These are phyloP conservation scores for Diaporthe citri DNA, from an alignment of 2,329 filamentous ascomycete genomes.

Conservation along the genomic window DNA sequence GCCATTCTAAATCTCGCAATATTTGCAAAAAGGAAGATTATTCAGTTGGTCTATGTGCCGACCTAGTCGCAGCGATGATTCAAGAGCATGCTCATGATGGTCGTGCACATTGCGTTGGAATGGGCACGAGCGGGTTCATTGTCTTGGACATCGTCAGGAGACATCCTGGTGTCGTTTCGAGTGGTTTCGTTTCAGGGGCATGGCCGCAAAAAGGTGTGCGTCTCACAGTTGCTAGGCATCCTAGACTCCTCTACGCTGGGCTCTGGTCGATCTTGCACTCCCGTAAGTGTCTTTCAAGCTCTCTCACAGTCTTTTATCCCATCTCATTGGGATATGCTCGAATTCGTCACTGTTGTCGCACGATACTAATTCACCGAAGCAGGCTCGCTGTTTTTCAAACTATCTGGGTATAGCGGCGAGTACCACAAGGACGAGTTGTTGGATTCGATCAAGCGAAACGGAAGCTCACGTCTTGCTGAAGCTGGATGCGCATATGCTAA, in stretches of 20 bases:
- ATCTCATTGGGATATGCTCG: neutral
- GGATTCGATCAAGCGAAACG: conserved; percentile 51
- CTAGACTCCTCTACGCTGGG: conserved; percentile 29
- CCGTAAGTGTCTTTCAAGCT: neutral
- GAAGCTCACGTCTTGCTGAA: conserved; percentile 41
- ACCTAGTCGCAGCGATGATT: conserved; percentile 53
- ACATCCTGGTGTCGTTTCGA: conserved; percentile 51
- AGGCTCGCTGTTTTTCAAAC: conserved; percentile 41
- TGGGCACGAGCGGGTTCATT: conserved; percentile 56
- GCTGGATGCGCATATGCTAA: conserved; percentile 41
- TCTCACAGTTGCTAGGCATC: neutral
- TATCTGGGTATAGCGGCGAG: conserved; percentile 43
- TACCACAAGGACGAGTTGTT: conserved; percentile 48
- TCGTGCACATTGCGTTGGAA: conserved; percentile 54
- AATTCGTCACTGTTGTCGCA: neutral
- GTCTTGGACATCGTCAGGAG: conserved; percentile 49
- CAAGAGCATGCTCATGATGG: conserved; percentile 51
- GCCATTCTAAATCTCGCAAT: conserved; percentile 53
- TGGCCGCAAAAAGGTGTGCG: conserved; percentile 43
- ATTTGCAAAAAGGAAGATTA: conserved; percentile 46
- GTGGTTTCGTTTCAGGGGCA: conserved; percentile 52
- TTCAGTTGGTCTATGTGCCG: conserved; percentile 48
- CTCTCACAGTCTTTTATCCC: neutral
- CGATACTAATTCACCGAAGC: conserved; percentile 6
- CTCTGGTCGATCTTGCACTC: conserved; percentile 36